Percentiles rank a stretch among this genome's conserved stretches.
These are phyloP conservation scores for Podaxis sp. DNA, from an alignment of 768 basidiomycete species.

Conservation along the genomic window DNA sequence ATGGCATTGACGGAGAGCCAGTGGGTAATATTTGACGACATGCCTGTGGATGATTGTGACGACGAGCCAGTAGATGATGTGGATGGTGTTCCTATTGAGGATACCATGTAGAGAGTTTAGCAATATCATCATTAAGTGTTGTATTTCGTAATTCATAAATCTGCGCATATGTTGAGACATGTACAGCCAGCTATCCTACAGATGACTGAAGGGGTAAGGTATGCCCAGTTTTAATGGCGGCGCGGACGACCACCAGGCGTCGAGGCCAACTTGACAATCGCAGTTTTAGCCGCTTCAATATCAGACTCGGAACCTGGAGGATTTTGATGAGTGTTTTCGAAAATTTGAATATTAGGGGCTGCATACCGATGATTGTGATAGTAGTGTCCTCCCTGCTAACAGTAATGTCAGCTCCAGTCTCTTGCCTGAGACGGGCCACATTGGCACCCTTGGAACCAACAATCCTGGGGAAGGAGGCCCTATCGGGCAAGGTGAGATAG, in stretches of 20 bases:
- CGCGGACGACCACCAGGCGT: constrained; percentile 33
- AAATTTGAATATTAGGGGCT: background rate
- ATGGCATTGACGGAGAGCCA: constrained; percentile 34
- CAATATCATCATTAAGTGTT: background rate
- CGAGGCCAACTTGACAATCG: constrained; percentile 59
- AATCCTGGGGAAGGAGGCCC: constrained; percentile 86
- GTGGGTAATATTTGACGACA: constrained; percentile 38
- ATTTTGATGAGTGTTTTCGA: constrained; percentile 5
- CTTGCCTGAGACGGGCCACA: constrained; percentile 79
- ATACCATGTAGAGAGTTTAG: constrained; percentile 26
- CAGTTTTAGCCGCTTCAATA: constrained; percentile 69
- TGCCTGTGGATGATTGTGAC: constrained; percentile 29
- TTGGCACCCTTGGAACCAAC: constrained; percentile 91
- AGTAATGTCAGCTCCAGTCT: constrained; percentile 89
- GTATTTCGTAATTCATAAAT: constrained; percentile 5
- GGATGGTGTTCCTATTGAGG: constrained; percentile 35
- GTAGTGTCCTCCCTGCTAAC: constrained; percentile 85
- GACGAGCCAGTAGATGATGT: constrained; percentile 28
- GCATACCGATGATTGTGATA: constrained; percentile 82
- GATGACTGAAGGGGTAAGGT: constrained; percentile 5
- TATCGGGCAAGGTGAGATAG: constrained; percentile 78
- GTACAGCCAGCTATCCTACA: background rate
- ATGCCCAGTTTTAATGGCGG: constrained; percentile 28
- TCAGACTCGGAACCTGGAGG: constrained; percentile 61
- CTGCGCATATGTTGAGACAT: constrained; percentile 26